These are phyloP conservation scores for Nakazawaea pomicola DNA, from an alignment of 805 yeast genomes.

Conservation along the genomic window DNA sequence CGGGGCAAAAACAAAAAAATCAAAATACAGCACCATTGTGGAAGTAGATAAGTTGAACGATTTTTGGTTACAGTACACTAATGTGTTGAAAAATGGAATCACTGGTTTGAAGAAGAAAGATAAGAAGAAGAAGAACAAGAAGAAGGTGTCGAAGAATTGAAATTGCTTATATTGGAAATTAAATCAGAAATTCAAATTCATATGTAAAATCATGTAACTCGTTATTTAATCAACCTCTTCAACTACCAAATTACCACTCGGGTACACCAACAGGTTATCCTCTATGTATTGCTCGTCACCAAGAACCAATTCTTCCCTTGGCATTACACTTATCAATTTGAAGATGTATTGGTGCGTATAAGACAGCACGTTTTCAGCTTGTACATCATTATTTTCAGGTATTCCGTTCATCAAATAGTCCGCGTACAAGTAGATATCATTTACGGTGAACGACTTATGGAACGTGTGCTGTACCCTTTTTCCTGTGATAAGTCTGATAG, in stretches of 20 bases:
- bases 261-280: constrained; percentile 47
- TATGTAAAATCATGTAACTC: neutral
- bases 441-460: constrained; percentile 39
- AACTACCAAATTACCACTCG: constrained; percentile 23
- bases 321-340: constrained; percentile 49
- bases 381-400: constrained; percentile 8
- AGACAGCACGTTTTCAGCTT: constrained; percentile 27
- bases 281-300: constrained; percentile 25
- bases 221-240: constrained; percentile 2
- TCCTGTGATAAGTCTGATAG: constrained; percentile 64
- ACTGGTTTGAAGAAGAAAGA: constrained; percentile 78
- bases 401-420: constrained; percentile 40
- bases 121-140: constrained; percentile 65
- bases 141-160: constrained; percentile 26
- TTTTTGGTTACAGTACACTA: constrained; percentile 77
- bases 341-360: constrained; percentile 47
- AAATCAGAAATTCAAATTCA: too few species aligned
- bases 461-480: constrained; percentile 50
- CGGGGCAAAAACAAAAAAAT: constrained; percentile 47
- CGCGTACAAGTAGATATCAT: constrained; percentile 67
- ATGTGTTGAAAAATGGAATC: constrained; percentile 64
- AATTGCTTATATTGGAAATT: neutral
- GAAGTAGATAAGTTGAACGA: constrained; percentile 52
- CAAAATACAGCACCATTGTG: constrained; percentile 72
- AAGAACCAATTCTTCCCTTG: constrained; percentile 40